Evolutionary conservation across 1,284 basidiomycete genomes (phyloP).

Genomic region (Lignosus rhinocerotis): DNA sequence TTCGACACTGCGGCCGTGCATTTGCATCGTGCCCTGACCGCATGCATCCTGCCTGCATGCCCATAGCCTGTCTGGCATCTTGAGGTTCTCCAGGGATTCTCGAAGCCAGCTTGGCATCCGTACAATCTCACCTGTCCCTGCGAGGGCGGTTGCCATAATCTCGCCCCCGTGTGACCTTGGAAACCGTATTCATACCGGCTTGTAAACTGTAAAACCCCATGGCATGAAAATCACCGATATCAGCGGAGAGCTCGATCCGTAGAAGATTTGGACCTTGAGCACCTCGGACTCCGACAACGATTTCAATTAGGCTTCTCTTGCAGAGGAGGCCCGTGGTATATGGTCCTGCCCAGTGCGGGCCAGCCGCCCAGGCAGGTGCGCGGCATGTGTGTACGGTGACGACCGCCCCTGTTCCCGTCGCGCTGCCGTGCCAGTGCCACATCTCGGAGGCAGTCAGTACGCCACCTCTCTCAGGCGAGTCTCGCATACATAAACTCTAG

Average conservation of each 20-base stretch:
- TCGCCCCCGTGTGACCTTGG: constrained; percentile 15
- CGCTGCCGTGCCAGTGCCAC: not conserved
- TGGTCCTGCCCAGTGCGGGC: not conserved
- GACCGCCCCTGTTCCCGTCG: not conserved
- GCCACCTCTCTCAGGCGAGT: constrained; percentile 1
- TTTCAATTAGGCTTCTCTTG: constrained; percentile 14
- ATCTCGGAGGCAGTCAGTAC: not conserved
- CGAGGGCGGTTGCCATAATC: not conserved
- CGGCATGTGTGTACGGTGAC: not conserved
- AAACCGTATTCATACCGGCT: constrained; percentile 16
- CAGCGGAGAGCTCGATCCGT: constrained; percentile 10
- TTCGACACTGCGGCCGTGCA: not conserved
- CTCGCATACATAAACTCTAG: not conserved
- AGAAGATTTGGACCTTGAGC: not conserved
- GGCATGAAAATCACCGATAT: constrained; percentile 14
- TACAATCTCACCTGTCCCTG: not conserved
- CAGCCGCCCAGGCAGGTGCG: not conserved
- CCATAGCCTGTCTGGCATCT: not conserved
- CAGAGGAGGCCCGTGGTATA: not conserved
- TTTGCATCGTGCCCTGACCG: not conserved
- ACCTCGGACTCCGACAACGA: not conserved
- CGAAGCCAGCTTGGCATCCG: not conserved
- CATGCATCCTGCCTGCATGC: not conserved
- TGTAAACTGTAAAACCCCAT: not conserved
- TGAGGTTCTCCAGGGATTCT: not conserved